These are phyloP conservation scores for Epicoccum nigrum DNA, from an alignment of 2,329 filamentous ascomycete genomes.

Conservation along the genomic window DNA sequence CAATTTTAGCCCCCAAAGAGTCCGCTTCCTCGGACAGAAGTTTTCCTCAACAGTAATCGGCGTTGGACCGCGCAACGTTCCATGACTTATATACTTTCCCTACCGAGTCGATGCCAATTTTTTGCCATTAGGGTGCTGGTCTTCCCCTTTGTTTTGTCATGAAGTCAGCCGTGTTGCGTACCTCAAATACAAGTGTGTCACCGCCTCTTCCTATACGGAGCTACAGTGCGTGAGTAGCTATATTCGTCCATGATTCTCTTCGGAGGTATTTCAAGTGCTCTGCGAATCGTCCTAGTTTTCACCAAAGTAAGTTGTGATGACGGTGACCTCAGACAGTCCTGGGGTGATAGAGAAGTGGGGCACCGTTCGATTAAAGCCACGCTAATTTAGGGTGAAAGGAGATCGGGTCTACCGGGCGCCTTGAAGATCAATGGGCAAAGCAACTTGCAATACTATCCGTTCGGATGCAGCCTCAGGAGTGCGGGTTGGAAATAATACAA, in stretches of 20 bases:
- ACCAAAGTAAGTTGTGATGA: not conserved
- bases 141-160: not conserved
- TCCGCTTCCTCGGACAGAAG: constrained; percentile 7
- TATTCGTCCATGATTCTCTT: too few species aligned
- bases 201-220: too few species aligned
- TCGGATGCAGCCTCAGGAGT: too few species aligned
- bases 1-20: constrained; percentile 6
- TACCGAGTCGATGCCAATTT: not conserved
- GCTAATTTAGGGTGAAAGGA: constrained; percentile 7
- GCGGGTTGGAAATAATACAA: not conserved
- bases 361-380: not conserved
- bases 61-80: not conserved
- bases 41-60: not conserved
- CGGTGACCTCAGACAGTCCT: not conserved
- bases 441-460: not conserved
- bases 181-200: too few species aligned
- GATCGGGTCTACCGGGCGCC: not conserved
- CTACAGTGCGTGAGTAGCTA: too few species aligned
- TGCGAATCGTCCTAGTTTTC: too few species aligned
- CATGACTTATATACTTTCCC: not conserved
- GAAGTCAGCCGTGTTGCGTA: not conserved
- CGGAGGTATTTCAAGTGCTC: too few species aligned
- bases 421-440: not conserved
- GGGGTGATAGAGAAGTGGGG: not conserved
- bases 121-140: not conserved